A percentile compares a stretch with the other conserved stretches of the same genome.
phyloP scores from a whole-genome alignment of 495 filamentous ascomycete species.

The Hypoxylon intermedium region DNA sequence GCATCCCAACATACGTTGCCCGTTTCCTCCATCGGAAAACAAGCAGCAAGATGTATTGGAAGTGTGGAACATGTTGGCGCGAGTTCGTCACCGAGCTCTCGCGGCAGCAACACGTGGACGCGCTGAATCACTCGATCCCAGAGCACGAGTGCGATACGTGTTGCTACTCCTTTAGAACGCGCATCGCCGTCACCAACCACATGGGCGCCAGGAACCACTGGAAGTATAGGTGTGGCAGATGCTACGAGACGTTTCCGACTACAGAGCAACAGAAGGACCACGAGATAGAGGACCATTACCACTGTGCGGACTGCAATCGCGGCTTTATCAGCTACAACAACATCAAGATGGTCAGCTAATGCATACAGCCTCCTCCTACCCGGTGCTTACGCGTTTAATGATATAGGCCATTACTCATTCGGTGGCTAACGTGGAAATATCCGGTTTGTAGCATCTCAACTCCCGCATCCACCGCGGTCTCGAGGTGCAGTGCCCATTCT shows the following conservation, averaged over 20 bases:
- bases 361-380: background rate
- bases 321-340: constrained; percentile 40
- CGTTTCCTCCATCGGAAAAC: too few relatives aligned
- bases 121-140: constrained; percentile 18
- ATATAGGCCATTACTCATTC: background rate
- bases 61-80: constrained; percentile 35
- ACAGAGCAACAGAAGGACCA: constrained; percentile 12
- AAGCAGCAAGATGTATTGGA: too few relatives aligned
- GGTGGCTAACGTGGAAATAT: background rate
- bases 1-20: too few relatives aligned
- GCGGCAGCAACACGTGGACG: constrained; percentile 35
- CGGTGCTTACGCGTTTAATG: too few relatives aligned
- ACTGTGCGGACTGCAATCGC: constrained; percentile 41
- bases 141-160: constrained; percentile 39
- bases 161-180: constrained; percentile 23
- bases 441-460: constrained; percentile 35
- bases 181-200: constrained; percentile 26
- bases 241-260: constrained; percentile 16
- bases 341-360: constrained; percentile 37
- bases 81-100: constrained; percentile 20
- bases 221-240: constrained; percentile 25
- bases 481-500: constrained; percentile 44
- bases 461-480: constrained; percentile 40
- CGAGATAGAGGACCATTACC: constrained; percentile 33
- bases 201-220: constrained; percentile 37